Base-by-base conservation (phyloP, 2,329 filamentous ascomycete genomes). In the Fusarium sp. region DNA sequence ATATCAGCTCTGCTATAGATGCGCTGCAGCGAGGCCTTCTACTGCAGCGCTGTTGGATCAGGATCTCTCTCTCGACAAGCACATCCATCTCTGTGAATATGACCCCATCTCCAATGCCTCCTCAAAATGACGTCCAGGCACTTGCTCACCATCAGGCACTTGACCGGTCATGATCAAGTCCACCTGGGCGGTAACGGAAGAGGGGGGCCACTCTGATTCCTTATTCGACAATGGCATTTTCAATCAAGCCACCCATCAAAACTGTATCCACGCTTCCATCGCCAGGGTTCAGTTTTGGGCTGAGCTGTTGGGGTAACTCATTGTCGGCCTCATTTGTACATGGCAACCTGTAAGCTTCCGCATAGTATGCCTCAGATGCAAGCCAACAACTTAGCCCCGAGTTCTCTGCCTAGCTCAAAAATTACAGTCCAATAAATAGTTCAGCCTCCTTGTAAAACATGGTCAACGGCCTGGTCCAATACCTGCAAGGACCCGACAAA, bases 191-290 rank as follows among this genome's bases (percentile, higher is more conserved):
- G 73, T 75, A 80, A 48, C 66, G 69, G 61, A 42, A 42, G 71
- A 77, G 72, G 79, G 79, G 79, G 78, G 77, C 77, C 63, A 78
- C 64, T 41, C 48, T 56, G 47, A 33, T 45, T 69, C 48, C 72
- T 80, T 74, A 82, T 83, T 82, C 77, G 81, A 74, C 80, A 82
- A 83, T 82, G 77, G 75, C 74, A 63, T 18, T 41, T 47, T 68
- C 47, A 59, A 61, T 54, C 61, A 63, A 71, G 66, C 63, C 63
- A 72, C 66, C 51, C 39, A 49, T 62, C 41, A 47, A 67, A 68
- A 39, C 18, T 36, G 24, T 39, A 48, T 63, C 52, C 62, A 42
- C 47, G 58, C 44, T 56, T 66, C 71, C 64, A 42, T 66, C 59
- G 39, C 35, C 49, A 70, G 61, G 59, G 56, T 44, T 39, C 45